phyloP scores from a whole-genome alignment of 139 green algal genomes.

The Coelastrella sp. region DNA sequence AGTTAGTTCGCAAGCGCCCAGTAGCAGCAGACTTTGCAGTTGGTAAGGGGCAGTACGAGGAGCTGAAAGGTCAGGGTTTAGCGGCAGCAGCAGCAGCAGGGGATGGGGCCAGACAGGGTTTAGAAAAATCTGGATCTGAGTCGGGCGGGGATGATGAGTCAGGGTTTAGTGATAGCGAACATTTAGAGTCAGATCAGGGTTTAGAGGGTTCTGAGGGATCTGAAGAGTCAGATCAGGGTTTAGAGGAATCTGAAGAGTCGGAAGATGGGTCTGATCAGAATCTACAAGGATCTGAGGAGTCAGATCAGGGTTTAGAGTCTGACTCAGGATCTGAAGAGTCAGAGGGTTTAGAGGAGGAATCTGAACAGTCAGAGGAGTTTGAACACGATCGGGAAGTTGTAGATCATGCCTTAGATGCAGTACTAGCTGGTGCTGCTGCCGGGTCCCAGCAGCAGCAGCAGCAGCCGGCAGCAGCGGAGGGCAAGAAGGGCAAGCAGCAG shows the following conservation, averaged over 20 bases:
- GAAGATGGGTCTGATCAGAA: conserved; percentile 30
- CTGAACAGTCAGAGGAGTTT: not conserved
- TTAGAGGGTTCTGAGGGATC: not conserved
- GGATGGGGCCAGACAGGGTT: conserved; percentile 1
- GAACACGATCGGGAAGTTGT: conserved; percentile 38
- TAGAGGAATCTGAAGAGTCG: conserved; percentile 19
- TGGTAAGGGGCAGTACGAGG: conserved; percentile 79
- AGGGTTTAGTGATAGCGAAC: not conserved
- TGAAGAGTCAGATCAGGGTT: not conserved
- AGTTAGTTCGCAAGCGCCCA: conserved; percentile 71
- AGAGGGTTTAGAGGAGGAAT: not conserved
- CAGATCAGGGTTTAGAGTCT: not conserved
- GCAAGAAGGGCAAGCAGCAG: conserved; percentile 26
- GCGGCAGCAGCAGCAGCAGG: conserved; percentile 25
- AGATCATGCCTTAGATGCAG: conserved; percentile 36
- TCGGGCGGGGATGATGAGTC: conserved; percentile 44
- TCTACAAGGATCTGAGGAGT: not conserved
- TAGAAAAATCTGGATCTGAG: not conserved
- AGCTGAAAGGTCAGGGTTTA: conserved; percentile 25
- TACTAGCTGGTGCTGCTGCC: conserved; percentile 39
- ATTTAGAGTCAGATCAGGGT: not conserved
- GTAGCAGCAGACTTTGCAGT: conserved; percentile 96
- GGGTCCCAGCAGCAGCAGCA: conserved; percentile 46
- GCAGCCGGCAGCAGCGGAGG: conserved; percentile 24
- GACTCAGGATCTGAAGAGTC: not conserved